Base-by-base conservation (phyloP, 805 yeast species). In the Teunomyces kruisii region DNA sequence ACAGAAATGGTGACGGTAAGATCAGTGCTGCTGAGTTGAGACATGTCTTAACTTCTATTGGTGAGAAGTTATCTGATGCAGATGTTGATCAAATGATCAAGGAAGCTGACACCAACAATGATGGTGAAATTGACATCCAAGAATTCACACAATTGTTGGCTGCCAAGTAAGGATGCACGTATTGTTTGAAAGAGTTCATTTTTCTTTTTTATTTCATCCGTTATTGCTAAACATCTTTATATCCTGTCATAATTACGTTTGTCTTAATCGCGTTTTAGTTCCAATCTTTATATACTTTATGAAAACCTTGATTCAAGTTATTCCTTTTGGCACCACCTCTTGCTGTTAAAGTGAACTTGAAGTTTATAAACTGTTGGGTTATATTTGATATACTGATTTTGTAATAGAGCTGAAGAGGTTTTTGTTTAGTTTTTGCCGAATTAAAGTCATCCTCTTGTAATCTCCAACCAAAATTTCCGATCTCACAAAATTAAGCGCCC, bases 51-150 rank as follows among this genome's bases (percentile, higher is more conserved):
- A 94, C 98, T 40, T 88, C 97, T 7, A 94, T 94, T 65, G 99
- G 99, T 61, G 99, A 94, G 72, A 90, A 88, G 67, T 80, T 94
- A 58, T 84, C 96, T 14, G 99, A 94, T 58, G 95, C 92, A 44
- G 99, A 94, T 70, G 98, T 95, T 43, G 95, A 89, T 60, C 96
- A 90, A 69, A 94, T 94, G 97, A 81, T 94, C 62, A 83, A 86
- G 62, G 99, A 94, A 67, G 97, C 97, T 45, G 95, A 86, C 62
- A 83, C 92, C 51, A 89, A 88, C 68, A 92, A 96, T 52, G 96
- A 95, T 56, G 99, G 99, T 48, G 96, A 89, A 72, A 94, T 94
- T 62, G 95, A 94, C 66, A 94, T 94, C 68, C 88, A 88, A 63
- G 99, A 94, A 74, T 94, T 94, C 66, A 92, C 97, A 52, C 91